These are phyloP conservation scores for Claviceps spartinae DNA, from an alignment of 2,329 filamentous ascomycete species.

Conservation along the genomic window DNA sequence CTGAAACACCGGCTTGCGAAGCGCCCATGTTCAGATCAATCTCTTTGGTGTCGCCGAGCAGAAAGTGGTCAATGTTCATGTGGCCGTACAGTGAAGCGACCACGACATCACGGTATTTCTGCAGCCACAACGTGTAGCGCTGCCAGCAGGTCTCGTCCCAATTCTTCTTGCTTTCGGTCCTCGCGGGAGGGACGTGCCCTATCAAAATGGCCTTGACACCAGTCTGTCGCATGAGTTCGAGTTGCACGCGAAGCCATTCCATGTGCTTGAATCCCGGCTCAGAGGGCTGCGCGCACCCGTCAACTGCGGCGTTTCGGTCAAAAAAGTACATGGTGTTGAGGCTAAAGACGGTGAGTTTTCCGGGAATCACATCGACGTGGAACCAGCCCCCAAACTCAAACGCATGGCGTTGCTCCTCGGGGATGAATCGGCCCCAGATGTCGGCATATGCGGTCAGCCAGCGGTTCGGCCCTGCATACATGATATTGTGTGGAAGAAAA, in stretches of 20 bases:
- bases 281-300: slow-evolving; percentile 65
- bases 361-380: slow-evolving; percentile 78
- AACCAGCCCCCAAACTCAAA: slow-evolving; percentile 95
- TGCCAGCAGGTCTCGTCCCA: slow-evolving; percentile 99
- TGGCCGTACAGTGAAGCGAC: slow-evolving; percentile 73
- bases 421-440: slow-evolving; percentile 79
- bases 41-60: slow-evolving; percentile 74
- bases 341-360: slow-evolving; percentile 77
- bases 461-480: slow-evolving; percentile 69
- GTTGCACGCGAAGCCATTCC: slow-evolving; percentile 86
- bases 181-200: slow-evolving; percentile 84
- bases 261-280: slow-evolving; percentile 91
- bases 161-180: slow-evolving; percentile 68
- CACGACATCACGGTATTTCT: slow-evolving; percentile 83
- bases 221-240: slow-evolving; percentile 67
- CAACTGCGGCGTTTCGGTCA: slow-evolving; percentile 80
- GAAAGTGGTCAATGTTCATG: slow-evolving; percentile 98
- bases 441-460: slow-evolving; percentile 68
- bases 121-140: slow-evolving; percentile 84
- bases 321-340: slow-evolving; percentile 97
- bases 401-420: slow-evolving; percentile 78
- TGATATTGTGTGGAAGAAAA: slow-evolving; percentile 91
- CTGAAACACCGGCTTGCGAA: slow-evolving; percentile 4
- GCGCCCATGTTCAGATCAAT: slow-evolving; percentile 44
- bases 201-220: slow-evolving; percentile 91